Percentiles rank a stretch among this genome's conserved stretches.
Conservation (phyloP, 2,329 filamentous ascomycete species). For the Cadophora gregata region DNA sequence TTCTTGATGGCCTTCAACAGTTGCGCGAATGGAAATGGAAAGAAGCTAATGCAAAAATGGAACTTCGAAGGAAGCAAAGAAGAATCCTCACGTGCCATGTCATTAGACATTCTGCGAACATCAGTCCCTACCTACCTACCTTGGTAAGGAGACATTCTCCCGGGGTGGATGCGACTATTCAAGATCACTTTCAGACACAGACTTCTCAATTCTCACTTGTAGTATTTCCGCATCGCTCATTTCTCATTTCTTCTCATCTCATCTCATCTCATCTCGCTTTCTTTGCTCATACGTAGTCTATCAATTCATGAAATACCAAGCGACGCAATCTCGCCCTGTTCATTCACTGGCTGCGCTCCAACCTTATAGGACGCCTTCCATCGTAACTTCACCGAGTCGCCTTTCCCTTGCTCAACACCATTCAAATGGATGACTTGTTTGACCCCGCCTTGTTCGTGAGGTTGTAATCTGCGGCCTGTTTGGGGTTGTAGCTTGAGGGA, state of each 20-base stretch:
- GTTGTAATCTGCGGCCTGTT: conserved; percentile 75
- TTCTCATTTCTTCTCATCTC: background rate
- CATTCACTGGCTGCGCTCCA: conserved; percentile 68
- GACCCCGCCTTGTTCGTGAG: conserved; percentile 74
- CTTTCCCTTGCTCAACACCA: conserved; percentile 72
- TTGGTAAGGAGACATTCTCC: no score
- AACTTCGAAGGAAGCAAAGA: no score
- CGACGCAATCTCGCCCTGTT: conserved; percentile 84
- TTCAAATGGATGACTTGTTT: conserved; percentile 82
- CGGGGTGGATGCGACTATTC: no score
- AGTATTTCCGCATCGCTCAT: background rate
- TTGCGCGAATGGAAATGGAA: no score
- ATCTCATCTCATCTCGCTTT: no score
- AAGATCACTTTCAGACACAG: no score
- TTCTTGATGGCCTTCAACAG: no score
- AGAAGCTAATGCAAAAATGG: no score
- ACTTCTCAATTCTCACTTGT: background rate
- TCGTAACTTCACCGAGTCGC: conserved; percentile 82
- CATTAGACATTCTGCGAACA: no score
- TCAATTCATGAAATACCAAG: conserved; percentile 69
- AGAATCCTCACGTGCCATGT: no score
- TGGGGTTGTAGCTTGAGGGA: conserved; percentile 85
- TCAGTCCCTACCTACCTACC: no score
- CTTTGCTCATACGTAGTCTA: background rate
- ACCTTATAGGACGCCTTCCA: conserved; percentile 87